Evolutionary conservation across 2,329 filamentous ascomycete species (phyloP).

Genomic region (Bipolaris gigantea): DNA sequence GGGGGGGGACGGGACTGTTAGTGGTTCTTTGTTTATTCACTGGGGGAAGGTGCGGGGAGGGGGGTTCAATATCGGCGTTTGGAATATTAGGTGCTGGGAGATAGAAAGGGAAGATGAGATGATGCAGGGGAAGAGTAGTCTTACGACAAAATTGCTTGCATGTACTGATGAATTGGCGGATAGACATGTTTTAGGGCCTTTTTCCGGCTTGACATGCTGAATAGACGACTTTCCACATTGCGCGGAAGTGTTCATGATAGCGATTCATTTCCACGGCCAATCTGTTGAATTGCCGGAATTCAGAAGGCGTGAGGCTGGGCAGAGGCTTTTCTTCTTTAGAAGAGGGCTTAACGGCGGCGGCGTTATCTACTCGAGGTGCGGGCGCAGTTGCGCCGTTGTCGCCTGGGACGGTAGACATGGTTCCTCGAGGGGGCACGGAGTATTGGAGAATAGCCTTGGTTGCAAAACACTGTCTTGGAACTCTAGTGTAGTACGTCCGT

Average conservation of each 20-base stretch:
- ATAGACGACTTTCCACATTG: constrained; percentile 71
- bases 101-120: neutral
- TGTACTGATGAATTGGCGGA: constrained; percentile 67
- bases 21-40: no score
- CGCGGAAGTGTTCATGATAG: constrained; percentile 52
- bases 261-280: constrained; percentile 74
- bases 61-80: neutral
- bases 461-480: neutral
- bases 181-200: constrained; percentile 65
- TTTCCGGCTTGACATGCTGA: constrained; percentile 62
- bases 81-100: neutral
- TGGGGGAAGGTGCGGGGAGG: no score
- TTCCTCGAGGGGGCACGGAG: neutral
- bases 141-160: constrained; percentile 67
- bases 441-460: constrained; percentile 1
- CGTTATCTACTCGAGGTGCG: constrained; percentile 4
- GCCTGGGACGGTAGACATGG: constrained; percentile 8
- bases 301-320: constrained; percentile 65
- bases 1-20: no score
- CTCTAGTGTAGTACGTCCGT: neutral
- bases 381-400: constrained; percentile 3
- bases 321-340: constrained; percentile 46
- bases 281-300: constrained; percentile 72
- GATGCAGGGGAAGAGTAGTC: neutral
- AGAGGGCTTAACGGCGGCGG: neutral